Base-by-base conservation (phyloP, 2,329 filamentous ascomycete genomes). In the Diaporthe amygdali region DNA sequence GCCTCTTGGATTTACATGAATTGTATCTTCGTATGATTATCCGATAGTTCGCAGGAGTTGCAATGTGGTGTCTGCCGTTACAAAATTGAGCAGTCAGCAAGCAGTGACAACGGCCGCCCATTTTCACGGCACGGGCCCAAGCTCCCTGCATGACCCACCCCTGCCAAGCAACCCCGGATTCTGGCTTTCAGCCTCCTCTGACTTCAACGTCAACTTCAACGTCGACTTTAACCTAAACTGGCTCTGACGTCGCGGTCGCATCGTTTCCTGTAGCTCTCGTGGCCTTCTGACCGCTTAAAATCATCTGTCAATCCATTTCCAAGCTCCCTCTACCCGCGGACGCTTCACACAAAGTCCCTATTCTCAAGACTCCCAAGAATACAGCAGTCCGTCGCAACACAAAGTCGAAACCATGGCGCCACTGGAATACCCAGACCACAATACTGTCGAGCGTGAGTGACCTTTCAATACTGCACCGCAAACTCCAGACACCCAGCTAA, bases 341-440 rank as follows among this genome's bases (percentile, higher is more conserved):
- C 1, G 12, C 15, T 20, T 49, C 6, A 5, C 14, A 7, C 39
- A 27, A 46, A 25, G 54, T 34, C 14, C 37, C 32, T 32, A 2
- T 10, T 30, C 2, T 37, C 37, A 27, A 27, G 1, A 34, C 12
- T 5, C 8, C 15, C 27, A 17, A 20, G 9, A 3, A 39, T 20
- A 0, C 2, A 49, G 9, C 27, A 15, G 20, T 25, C 17, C 4
- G 44, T 64, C 59, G 1, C 59, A 37, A 20, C 54, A 10, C 12
- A 46, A 66, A 30, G 14, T 14, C 52, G 30, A 49, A 68, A 74
- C 34, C 27, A 74, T 78, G 77, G 77, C 76, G 17, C 77, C 77
- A n/a, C 70, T 78, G 68, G 72, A 74, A 7, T 76, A 73, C 27
- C 72, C 76, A 51, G 76, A 76, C 61, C 72, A 77, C 37, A 73